Conservation (phyloP, 805 yeast species). For the Saccharomycopsis lassenensis region DNA sequence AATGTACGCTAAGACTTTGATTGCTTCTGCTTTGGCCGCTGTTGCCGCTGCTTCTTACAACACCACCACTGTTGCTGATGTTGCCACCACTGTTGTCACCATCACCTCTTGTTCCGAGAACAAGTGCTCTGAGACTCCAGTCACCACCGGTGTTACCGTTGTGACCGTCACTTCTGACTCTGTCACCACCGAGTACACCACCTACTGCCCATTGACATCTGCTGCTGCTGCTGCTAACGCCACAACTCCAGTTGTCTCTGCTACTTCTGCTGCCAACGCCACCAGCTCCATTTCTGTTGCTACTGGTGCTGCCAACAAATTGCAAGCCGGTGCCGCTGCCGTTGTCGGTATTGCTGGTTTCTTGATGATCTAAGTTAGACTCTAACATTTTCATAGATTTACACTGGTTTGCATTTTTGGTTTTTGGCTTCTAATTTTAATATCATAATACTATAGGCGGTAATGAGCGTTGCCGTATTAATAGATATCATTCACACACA, state of each 20-base stretch:
- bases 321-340: conserved; percentile 20
- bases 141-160: conserved; percentile 21
- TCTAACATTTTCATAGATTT: no score
- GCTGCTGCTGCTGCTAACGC: conserved; percentile 8
- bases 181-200: conserved; percentile 27
- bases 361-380: conserved; percentile 20
- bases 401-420: no score
- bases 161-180: conserved; percentile 20
- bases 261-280: conserved; percentile 6
- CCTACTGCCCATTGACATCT: conserved; percentile 26
- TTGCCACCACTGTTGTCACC: conserved; percentile 23
- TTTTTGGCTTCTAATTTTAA: background rate
- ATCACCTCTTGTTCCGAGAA: conserved; percentile 22
- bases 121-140: conserved; percentile 24
- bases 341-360: conserved; percentile 24
- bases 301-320: conserved; percentile 18
- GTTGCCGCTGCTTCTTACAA: conserved; percentile 20
- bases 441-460: no score
- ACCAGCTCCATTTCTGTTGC: conserved; percentile 6
- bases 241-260: conserved; percentile 1
- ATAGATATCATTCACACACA: no score
- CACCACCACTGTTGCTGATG: conserved; percentile 18
- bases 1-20: conserved; percentile 13
- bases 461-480: no score
- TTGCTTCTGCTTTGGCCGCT: conserved; percentile 19